A percentile compares a stretch with the other conserved stretches of the same genome.
phyloP scores from a whole-genome alignment of 169 alveolate genomes.

The Plasmodium gallinaceum region DNA sequence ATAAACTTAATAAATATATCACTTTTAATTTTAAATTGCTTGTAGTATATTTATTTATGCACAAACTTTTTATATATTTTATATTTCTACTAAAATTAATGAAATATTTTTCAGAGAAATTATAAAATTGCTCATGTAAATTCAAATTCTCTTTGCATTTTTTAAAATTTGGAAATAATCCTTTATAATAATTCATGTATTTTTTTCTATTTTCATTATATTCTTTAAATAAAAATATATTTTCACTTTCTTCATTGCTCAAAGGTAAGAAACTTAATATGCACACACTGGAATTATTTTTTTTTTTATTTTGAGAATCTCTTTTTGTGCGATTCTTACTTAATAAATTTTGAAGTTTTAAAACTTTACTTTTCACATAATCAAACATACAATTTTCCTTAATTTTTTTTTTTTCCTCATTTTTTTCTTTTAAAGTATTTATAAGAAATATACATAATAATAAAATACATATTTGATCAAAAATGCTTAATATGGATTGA shows the following conservation, averaged over 20 bases:
- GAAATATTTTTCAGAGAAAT: constrained; percentile 14
- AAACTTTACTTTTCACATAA: constrained; percentile 23
- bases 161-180: constrained; percentile 22
- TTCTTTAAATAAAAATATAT: constrained; percentile 46
- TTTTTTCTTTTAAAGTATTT: constrained; percentile 29
- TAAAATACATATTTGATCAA: constrained; percentile 31
- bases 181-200: constrained; percentile 31
- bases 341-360: not conserved
- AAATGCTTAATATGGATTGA: constrained; percentile 34
- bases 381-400: not conserved
- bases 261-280: constrained; percentile 44
- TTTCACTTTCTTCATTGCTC: constrained; percentile 36
- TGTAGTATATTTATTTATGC: constrained; percentile 21
- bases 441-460: constrained; percentile 21
- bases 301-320: not conserved
- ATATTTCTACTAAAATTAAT: constrained; percentile 22
- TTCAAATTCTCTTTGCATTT: constrained; percentile 9
- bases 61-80: constrained; percentile 21
- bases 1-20: constrained; percentile 25
- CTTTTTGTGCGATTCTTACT: not conserved
- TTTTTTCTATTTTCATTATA: constrained; percentile 64
- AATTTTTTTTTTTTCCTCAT: constrained; percentile 1
- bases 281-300: constrained; percentile 19
- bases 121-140: constrained; percentile 20
- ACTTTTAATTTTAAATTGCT: constrained; percentile 36